Evolutionary conservation across 78 protist species (phyloP), one percentile per base, ranked within the genome.

Genomic region (Dictyostelium brefeldianum): DNA sequence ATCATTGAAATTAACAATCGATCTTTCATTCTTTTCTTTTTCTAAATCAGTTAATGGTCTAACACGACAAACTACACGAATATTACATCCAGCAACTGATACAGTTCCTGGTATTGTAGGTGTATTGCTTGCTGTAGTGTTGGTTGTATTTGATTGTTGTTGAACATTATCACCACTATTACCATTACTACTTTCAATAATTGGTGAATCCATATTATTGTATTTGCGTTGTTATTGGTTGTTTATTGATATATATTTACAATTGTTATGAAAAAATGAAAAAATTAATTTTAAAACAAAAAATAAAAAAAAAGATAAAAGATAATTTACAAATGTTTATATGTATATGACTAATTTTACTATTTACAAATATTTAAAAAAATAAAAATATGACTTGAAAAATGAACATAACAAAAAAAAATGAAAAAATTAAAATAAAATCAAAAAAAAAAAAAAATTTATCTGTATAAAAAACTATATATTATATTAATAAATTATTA

Each of bases 11-110:
- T 43, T 47, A 4, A 87, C 71, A 50, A 87, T 78, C 0, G 78
- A 64, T 29, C 65, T 77, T 64, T 87, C 93, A 36, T 87, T 87
- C 53, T 65, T 56, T n/a, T 69, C 79, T 17, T 17, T 20, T 25
- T 87, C 93, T 15, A 64, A 25, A 27, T 87, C 93, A 12, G 93
- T 87, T 27, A 87, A 18, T 77, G 93, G 93, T 64, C 93, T 56
- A 17, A 87, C 79, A 20, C 93, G 43, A 50, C 85, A 74, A 6
- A 87, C 93, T 31, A 87, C 93, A 20, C 93, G 43, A 36, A 87
- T 77, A 50, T 77, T 46, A 17, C 54, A 43, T 43, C 48, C 29
- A 41, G 46, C 25, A 6, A 64, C 25, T 25, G n/a, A 3, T 77
- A 41, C 22, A 14, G 41, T 11, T 25, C 27, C n/a, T 67, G 75